Evolutionary conservation across 306 rosid species (phyloP).

Genomic region (Fragaria nilgerrensis): DNA sequence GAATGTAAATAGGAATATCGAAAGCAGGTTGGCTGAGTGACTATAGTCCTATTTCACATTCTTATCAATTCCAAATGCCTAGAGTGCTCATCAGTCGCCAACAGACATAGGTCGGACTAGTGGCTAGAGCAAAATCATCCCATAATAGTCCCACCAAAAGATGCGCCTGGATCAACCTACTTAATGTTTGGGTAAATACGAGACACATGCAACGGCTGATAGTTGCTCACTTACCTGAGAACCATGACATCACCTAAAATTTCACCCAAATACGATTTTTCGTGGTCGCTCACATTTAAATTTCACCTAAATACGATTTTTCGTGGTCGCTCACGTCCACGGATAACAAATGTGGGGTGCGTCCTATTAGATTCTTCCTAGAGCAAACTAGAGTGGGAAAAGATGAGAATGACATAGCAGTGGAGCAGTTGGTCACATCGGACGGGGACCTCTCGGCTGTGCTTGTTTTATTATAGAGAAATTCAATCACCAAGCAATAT

Average conservation of each 20-base stretch:
- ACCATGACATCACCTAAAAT: too few relatives aligned
- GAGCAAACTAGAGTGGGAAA: neutral
- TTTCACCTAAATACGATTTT: too few relatives aligned
- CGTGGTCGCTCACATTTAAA: neutral
- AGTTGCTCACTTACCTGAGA: neutral
- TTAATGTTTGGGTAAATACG: too few relatives aligned
- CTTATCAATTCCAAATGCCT: neutral
- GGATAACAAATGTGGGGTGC: neutral
- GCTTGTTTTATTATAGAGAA: neutral
- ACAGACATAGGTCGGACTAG: too few relatives aligned
- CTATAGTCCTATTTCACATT: neutral
- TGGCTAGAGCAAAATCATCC: too few relatives aligned
- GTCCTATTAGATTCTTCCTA: neutral
- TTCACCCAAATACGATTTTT: too few relatives aligned
- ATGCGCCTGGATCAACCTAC: neutral
- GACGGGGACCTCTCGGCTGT: conserved; percentile 40
- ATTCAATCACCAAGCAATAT: neutral
- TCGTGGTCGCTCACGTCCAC: neutral
- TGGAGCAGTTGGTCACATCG: conserved; percentile 62
- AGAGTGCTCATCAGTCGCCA: neutral
- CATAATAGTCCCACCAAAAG: too few relatives aligned
- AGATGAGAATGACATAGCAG: conserved; percentile 24
- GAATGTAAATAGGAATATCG: neutral
- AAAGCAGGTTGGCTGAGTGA: neutral
- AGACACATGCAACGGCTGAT: too few relatives aligned